Conservation (phyloP, 495 filamentous ascomycete genomes). For the Hypomontagnella monticulosa region DNA sequence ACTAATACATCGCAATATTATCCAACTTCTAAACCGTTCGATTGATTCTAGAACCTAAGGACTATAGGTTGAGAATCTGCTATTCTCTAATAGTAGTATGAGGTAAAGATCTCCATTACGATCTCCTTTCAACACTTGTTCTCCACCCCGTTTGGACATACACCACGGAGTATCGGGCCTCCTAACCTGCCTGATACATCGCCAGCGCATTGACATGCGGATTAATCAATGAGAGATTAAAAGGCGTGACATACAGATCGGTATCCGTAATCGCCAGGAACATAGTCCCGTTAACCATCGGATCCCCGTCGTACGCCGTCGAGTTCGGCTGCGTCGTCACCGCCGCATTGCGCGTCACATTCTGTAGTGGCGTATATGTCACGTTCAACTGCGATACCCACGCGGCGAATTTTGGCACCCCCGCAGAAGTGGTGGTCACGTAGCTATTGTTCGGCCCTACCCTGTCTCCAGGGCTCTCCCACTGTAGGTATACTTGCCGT, state of each 20-base stretch:
- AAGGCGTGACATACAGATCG: constrained; percentile 75
- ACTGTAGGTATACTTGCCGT: constrained; percentile 72
- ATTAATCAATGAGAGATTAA: constrained; percentile 78
- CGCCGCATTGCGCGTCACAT: constrained; percentile 64
- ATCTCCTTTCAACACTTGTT: too few species aligned
- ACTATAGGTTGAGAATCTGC: too few species aligned
- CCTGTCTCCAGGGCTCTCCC: constrained; percentile 73
- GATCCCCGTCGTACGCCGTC: constrained; percentile 70
- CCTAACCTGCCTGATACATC: constrained; percentile 81
- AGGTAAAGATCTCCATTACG: too few species aligned
- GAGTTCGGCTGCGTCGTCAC: constrained; percentile 75
- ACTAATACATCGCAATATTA: too few species aligned
- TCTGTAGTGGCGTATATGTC: constrained; percentile 76
- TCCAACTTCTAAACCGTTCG: too few species aligned
- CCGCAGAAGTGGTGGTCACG: constrained; percentile 68
- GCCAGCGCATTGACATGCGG: constrained; percentile 79
- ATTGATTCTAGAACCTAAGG: neutral
- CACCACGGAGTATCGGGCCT: too few species aligned
- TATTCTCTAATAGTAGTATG: too few species aligned
- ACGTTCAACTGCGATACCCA: constrained; percentile 89
- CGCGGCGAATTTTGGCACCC: constrained; percentile 70
- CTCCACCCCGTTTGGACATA: too few species aligned
- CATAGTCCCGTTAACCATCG: constrained; percentile 80
- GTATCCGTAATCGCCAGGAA: constrained; percentile 80
- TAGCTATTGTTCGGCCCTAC: constrained; percentile 88